These are phyloP conservation scores for Gracilaria gracilis DNA, from an alignment of 23 red algal species.

Conservation along the genomic window DNA sequence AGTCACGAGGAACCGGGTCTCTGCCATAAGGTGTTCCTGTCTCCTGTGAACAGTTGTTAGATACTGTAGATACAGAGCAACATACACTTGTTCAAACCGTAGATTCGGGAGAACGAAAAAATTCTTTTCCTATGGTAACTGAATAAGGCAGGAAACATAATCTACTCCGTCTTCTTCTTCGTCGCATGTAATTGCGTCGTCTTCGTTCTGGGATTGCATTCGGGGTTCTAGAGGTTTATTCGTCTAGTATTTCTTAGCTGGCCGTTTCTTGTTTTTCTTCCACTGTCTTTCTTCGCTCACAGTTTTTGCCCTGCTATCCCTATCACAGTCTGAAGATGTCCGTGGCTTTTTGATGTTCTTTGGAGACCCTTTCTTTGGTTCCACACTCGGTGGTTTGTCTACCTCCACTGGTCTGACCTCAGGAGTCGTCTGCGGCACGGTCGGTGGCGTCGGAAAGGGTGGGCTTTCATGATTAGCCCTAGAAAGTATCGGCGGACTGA, in stretches of 20 bases:
- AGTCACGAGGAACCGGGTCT: background rate
- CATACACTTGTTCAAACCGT: background rate
- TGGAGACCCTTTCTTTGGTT: background rate
- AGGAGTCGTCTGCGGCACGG: background rate
- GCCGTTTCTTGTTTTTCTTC: background rate
- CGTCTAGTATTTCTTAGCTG: background rate
- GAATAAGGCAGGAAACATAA: constrained; percentile 7
- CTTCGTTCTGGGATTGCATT: constrained; percentile 9
- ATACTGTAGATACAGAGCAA: constrained; percentile 22
- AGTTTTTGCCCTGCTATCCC: background rate
- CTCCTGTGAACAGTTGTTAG: background rate
- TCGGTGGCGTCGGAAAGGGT: background rate
- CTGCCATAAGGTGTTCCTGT: background rate
- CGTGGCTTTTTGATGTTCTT: background rate
- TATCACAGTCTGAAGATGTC: background rate
- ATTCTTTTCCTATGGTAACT: constrained; percentile 12
- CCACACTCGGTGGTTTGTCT: background rate
- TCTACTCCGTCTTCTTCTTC: constrained; percentile 31
- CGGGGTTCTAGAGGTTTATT: constrained; percentile 5
- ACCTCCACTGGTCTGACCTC: background rate
- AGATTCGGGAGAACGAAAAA: background rate
- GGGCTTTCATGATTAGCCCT: background rate
- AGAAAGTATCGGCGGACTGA: background rate
- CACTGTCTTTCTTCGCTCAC: background rate
- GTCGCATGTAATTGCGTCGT: constrained; percentile 13